Evolutionary conservation across 2,329 filamentous ascomycete genomes (phyloP).

Genomic region (Cryphonectria parasitica): DNA sequence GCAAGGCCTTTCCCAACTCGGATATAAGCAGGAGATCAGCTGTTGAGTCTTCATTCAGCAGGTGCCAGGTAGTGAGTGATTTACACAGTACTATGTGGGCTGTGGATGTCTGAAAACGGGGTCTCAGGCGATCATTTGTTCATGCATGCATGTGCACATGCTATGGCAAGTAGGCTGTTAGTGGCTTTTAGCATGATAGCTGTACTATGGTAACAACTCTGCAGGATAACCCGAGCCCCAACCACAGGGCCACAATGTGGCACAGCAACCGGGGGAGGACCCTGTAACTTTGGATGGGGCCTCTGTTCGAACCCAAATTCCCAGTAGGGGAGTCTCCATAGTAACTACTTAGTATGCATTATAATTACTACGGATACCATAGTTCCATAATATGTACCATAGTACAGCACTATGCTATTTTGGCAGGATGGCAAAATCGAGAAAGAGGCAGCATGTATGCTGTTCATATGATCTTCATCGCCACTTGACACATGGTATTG

Average conservation of each 20-base stretch:
- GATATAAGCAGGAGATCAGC: neutral
- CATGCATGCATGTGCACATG: neutral
- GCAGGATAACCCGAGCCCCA: neutral
- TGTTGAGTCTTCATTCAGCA: neutral
- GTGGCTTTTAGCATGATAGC: too few species aligned
- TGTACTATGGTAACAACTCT: too few species aligned
- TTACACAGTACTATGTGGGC: neutral
- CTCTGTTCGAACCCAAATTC: neutral
- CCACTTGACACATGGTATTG: neutral
- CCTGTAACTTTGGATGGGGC: neutral
- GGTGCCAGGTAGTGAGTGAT: too few species aligned
- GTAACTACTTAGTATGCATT: neutral
- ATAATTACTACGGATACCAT: too few species aligned
- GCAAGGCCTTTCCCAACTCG: neutral
- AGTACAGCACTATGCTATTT: neutral
- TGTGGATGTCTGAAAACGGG: neutral
- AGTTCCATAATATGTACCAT: neutral
- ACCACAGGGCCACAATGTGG: neutral
- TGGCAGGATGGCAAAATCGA: neutral
- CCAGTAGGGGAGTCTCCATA: neutral
- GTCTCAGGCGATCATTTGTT: neutral
- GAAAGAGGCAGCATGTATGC: neutral
- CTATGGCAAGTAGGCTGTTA: too few species aligned
- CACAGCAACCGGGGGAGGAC: neutral
- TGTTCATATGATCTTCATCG: slow-evolving; percentile 1